Evolutionary conservation across 768 basidiomycete genomes (phyloP).

Genomic region (Macrolepiota dolichaula): DNA sequence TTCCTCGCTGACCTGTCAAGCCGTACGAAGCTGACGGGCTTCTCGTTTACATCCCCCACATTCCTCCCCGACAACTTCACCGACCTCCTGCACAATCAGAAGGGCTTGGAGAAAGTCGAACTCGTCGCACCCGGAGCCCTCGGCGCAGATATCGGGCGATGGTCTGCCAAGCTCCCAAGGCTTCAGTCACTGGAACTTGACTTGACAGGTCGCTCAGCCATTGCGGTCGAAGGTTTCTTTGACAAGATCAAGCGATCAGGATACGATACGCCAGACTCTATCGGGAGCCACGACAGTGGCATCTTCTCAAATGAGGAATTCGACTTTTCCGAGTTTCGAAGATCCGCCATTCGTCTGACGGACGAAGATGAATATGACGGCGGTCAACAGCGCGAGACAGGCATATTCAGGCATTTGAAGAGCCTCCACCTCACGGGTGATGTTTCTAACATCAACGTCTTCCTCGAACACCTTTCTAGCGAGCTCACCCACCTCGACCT

Average conservation of each 20-base stretch:
- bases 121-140: slow-evolving; percentile 76
- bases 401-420: slow-evolving; percentile 55
- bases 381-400: slow-evolving; percentile 23
- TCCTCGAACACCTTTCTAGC: slow-evolving; percentile 66
- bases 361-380: slow-evolving; percentile 43
- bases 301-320: slow-evolving; percentile 76
- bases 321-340: slow-evolving; percentile 74
- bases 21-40: slow-evolving; percentile 59
- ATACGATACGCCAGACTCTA: slow-evolving; percentile 65
- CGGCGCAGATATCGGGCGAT: slow-evolving; percentile 65
- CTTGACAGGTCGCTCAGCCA: slow-evolving; percentile 61
- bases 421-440: slow-evolving; percentile 69
- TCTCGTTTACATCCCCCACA: slow-evolving; percentile 69
- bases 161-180: slow-evolving; percentile 62
- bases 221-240: slow-evolving; percentile 80
- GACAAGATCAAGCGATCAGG: slow-evolving; percentile 68
- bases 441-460: slow-evolving; percentile 64
- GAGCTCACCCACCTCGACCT: slow-evolving; percentile 69
- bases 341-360: slow-evolving; percentile 62
- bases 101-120: slow-evolving; percentile 54
- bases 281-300: slow-evolving; percentile 68
- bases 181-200: slow-evolving; percentile 69
- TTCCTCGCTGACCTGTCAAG: slow-evolving; percentile 65
- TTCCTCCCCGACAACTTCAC: slow-evolving; percentile 71
- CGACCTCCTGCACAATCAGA: slow-evolving; percentile 58